Base-by-base conservation (phyloP, 495 filamentous ascomycete genomes). In the Aspergillus baeticus region DNA sequence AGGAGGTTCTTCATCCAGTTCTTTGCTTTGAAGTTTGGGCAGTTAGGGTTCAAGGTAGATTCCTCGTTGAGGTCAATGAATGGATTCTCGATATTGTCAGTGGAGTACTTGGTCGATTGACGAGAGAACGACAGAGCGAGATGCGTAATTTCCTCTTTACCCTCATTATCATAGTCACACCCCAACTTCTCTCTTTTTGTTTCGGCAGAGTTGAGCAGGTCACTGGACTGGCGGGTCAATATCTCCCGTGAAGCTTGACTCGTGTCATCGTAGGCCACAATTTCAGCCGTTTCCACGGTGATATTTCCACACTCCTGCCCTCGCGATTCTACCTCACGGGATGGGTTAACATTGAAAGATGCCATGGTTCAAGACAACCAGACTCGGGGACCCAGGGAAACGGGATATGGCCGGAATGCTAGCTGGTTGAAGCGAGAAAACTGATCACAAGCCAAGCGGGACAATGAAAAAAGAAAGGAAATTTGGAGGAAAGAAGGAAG, bases 1-100 rank as follows among this genome's bases (percentile, higher is more conserved):
- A 81, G 63, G 39, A 82, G 52, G 45, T 80, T 80, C 63, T 79
- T 76, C 62, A 80, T 76, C 77, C 78, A 82, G 58, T 70, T 63
- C 64, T 73, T 76, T 21, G 79, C 68, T 26, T 69, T 75, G 69
- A 82, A 82, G 51, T 79, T 75, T 20, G 65, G 65, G 46, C 70
- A 75, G 35, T 61, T 57, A 0, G 79, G 79, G 61, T 82, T 75
- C 52, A 82, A 59, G 3, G 66, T 66, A 2, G 79, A 77, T 18
- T 78, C 74, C 42, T 73, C 70, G 11, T 65, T 55, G 8, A 61
- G 54, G 10, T 73, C 72, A 10, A 74, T 29, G 59, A 81, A 81
- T 0, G 77, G 71, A 56, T 81, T 81, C 55, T 71, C 70, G 18
- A 63, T 64, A 17, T 67, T 59, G 14, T 66, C 61, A 18, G 51